Percentiles rank a stretch among this genome's conserved stretches.
Evolutionary conservation across 2,329 filamentous ascomycete species (phyloP).

Genomic region (Exophiala spinifera): DNA sequence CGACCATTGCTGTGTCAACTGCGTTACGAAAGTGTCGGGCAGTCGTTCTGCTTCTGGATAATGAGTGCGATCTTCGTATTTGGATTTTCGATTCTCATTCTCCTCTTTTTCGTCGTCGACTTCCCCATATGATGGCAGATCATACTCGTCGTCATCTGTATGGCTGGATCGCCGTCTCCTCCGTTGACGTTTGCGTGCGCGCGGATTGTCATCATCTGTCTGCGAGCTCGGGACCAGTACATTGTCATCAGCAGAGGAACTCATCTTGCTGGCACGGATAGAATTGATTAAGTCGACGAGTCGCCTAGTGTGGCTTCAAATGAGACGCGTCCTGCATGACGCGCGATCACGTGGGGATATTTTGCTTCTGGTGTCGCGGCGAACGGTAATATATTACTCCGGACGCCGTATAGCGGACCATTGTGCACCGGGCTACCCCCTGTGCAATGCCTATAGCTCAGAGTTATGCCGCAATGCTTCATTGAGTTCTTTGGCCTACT

Average conservation of each 20-base stretch:
- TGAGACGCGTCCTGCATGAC: no score
- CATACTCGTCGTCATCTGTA: conserved; percentile 22
- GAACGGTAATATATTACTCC: no score
- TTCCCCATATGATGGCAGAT: conserved; percentile 21
- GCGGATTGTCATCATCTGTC: conserved; percentile 13
- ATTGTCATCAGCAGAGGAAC: conserved; percentile 3
- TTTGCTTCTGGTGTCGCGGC: no score
- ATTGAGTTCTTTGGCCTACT: no score
- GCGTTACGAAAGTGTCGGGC: conserved; percentile 47
- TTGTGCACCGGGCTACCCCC: no score
- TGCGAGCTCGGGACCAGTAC: conserved; percentile 37
- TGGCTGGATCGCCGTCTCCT: neutral
- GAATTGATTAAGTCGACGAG: no score
- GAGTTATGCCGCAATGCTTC: no score
- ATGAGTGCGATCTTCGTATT: conserved; percentile 35
- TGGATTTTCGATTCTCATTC: conserved; percentile 20
- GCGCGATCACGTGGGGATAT: no score
- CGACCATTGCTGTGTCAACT: conserved; percentile 47
- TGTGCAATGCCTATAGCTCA: no score
- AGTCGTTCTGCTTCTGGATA: conserved; percentile 39
- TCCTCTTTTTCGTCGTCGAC: conserved; percentile 14
- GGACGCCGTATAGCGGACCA: no score
- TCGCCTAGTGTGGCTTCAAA: no score
- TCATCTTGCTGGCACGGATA: no score
- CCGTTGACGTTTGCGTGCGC: conserved; percentile 25